Conservation (phyloP, 2,329 filamentous ascomycete species). For the Calonectria naviculata region DNA sequence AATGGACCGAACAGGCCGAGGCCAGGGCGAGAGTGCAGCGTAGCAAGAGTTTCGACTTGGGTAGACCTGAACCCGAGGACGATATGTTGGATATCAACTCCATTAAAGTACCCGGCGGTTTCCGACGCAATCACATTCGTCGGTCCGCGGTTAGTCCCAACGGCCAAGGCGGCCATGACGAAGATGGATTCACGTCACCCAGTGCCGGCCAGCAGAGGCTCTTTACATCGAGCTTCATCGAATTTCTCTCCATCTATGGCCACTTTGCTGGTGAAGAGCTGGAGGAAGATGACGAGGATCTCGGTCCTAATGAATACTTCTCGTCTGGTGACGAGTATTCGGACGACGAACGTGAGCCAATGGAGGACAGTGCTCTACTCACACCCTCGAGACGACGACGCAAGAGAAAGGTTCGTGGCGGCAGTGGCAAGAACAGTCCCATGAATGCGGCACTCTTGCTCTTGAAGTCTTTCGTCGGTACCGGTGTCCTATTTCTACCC, state of each 20-base stretch:
- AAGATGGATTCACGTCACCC: constrained; percentile 49
- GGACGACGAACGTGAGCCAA: constrained; percentile 79
- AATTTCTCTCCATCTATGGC: constrained; percentile 94
- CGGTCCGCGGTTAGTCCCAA: constrained; percentile 75
- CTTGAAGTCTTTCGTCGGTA: constrained; percentile 98
- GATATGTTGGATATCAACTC: constrained; percentile 87
- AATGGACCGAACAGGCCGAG: constrained; percentile 93
- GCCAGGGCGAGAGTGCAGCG: constrained; percentile 75
- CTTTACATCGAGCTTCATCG: constrained; percentile 92
- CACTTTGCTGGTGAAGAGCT: constrained; percentile 98
- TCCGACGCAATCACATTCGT: constrained; percentile 89
- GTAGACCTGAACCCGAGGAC: constrained; percentile 81
- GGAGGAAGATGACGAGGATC: constrained; percentile 93
- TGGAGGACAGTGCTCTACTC: constrained; percentile 88
- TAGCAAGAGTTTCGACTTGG: constrained; percentile 88
- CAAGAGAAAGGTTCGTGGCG: constrained; percentile 79
- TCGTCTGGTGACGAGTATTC: constrained; percentile 77
- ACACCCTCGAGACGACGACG: constrained; percentile 79
- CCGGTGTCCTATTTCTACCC: constrained; percentile 92
- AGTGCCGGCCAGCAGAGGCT: constrained; percentile 60
- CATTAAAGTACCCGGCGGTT: constrained; percentile 94
- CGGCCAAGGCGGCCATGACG: constrained; percentile 44
- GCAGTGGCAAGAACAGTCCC: constrained; percentile 80
- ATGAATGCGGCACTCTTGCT: constrained; percentile 85
- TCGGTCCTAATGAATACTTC: constrained; percentile 92